Conservation (phyloP, 345 rosid species). For the Brassica carinata region DNA sequence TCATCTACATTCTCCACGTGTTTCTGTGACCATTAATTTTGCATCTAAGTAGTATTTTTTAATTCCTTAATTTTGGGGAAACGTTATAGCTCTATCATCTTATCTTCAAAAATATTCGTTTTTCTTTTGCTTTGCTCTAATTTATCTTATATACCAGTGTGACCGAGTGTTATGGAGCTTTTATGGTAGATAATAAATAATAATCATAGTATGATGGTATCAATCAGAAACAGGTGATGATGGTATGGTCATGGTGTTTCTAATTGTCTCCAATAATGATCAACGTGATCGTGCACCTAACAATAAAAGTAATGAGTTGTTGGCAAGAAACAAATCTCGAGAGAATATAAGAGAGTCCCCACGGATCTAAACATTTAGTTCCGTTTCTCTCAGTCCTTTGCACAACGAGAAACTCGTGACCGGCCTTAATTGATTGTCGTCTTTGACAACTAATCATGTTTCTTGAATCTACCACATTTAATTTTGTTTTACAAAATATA, state of each 20-base stretch:
- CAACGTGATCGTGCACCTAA: slow-evolving; percentile 10
- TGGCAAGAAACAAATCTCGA: not conserved
- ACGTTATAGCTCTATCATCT: slow-evolving; percentile 29
- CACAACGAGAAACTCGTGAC: slow-evolving; percentile 31
- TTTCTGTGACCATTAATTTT: not conserved
- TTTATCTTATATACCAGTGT: not conserved
- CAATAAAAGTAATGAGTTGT: not conserved
- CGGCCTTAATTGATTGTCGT: slow-evolving; percentile 1
- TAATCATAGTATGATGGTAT: not conserved
- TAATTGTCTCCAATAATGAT: not conserved
- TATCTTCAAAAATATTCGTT: slow-evolving; percentile 22
- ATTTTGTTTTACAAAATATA: not conserved
- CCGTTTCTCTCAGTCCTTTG: not conserved
- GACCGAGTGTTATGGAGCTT: not conserved
- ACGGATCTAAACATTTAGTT: slow-evolving; percentile 7
- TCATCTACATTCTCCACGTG: slow-evolving; percentile 10
- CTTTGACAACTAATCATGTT: slow-evolving; percentile 18
- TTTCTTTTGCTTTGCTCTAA: not conserved
- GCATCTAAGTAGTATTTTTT: not conserved
- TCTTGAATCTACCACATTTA: not conserved
- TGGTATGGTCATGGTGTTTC: not conserved
- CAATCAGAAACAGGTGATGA: not conserved
- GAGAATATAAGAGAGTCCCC: slow-evolving; percentile 21
- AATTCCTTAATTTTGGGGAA: slow-evolving; percentile 13
- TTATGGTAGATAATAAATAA: not conserved